Percentiles rank a stretch among this genome's conserved stretches.
Conservation (phyloP, 768 basidiomycete genomes). For the Boletus huronensis region DNA sequence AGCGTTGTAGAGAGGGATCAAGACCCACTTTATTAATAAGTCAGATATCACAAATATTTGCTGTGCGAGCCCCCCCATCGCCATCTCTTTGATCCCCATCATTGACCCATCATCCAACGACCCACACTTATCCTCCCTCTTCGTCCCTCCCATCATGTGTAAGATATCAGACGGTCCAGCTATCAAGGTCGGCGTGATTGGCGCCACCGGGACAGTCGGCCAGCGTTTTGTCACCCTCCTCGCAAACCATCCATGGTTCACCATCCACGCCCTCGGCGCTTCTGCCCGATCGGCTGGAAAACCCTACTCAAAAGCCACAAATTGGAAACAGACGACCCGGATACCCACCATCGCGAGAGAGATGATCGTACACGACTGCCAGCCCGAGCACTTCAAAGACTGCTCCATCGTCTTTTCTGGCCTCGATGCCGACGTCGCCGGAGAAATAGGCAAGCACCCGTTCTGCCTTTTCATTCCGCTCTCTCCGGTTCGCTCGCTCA, state of each 20-base stretch:
- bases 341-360: conserved; percentile 65
- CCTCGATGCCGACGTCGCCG: conserved; percentile 92
- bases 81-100: background rate
- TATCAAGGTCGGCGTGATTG: conserved; percentile 70
- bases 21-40: no score
- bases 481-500: background rate
- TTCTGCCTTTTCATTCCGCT: background rate
- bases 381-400: conserved; percentile 68
- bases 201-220: conserved; percentile 92
- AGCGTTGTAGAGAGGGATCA: conserved; percentile 1
- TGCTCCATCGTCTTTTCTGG: conserved; percentile 93
- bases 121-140: no score
- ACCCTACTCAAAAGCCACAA: conserved; percentile 63
- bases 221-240: conserved; percentile 93
- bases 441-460: conserved; percentile 74
- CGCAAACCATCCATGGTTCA: conserved; percentile 86
- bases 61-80: background rate
- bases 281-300: conserved; percentile 86
- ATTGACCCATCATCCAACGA: background rate
- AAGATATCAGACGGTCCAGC: conserved; percentile 15
- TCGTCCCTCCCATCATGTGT: conserved; percentile 16
- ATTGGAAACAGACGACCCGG: conserved; percentile 84
- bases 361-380: conserved; percentile 67
- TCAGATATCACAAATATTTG: background rate
- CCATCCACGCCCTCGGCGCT: conserved; percentile 82